Conservation (phyloP, 768 basidiomycete species). For the Rhodosporidiobolus sp. region DNA sequence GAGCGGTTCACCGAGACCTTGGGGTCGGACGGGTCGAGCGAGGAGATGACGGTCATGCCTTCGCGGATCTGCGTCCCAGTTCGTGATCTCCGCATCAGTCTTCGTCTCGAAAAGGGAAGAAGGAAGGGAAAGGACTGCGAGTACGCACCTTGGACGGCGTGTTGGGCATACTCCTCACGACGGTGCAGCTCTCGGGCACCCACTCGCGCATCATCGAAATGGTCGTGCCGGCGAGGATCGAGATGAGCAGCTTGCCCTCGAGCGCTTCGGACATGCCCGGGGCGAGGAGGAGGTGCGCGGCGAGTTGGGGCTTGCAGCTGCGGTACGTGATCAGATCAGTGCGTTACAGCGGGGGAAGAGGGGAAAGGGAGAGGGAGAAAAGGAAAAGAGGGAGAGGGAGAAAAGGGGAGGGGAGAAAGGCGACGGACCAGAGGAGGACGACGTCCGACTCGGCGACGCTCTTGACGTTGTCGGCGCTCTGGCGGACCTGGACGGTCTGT, state of each 20-base stretch:
- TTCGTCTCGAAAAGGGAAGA: too few relatives aligned
- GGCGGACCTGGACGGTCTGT: slow-evolving; percentile 62
- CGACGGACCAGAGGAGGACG: slow-evolving; percentile 74
- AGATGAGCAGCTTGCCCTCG: slow-evolving; percentile 85
- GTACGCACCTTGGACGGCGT: slow-evolving; percentile 84
- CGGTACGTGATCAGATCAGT: background rate
- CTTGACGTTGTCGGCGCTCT: slow-evolving; percentile 65
- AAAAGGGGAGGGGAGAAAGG: background rate
- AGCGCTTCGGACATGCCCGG: slow-evolving; percentile 77
- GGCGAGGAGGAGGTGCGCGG: slow-evolving; percentile 66
- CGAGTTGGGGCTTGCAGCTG: slow-evolving; percentile 93
- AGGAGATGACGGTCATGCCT: slow-evolving; percentile 94
- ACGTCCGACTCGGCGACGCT: slow-evolving; percentile 76
- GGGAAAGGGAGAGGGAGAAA: background rate
- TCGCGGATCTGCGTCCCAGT: slow-evolving; percentile 80
- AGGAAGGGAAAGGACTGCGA: too few relatives aligned
- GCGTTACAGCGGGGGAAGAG: too few relatives aligned
- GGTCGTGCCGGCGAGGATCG: slow-evolving; percentile 95
- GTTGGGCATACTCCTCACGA: slow-evolving; percentile 97
- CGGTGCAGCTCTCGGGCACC: slow-evolving; percentile 72
- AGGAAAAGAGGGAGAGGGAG: background rate
- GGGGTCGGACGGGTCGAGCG: slow-evolving; percentile 56
- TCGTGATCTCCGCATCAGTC: background rate
- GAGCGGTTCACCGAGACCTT: slow-evolving; percentile 61
- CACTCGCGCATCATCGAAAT: slow-evolving; percentile 71